Evolutionary conservation across 768 basidiomycete genomes (phyloP).

Genomic region (Phaeolepiota aurea): DNA sequence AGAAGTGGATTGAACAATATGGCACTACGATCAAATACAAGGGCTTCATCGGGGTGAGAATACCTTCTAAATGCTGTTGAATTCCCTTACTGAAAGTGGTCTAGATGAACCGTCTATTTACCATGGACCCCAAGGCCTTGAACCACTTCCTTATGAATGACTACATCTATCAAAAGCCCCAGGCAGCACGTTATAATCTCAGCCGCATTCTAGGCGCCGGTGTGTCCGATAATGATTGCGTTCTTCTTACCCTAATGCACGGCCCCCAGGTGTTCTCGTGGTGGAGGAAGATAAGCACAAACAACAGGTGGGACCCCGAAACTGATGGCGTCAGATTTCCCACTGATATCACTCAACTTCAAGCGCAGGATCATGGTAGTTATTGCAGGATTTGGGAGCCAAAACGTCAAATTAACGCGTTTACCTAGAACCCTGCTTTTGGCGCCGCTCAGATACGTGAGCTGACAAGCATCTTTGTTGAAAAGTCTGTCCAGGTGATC

Average conservation of each 20-base stretch:
- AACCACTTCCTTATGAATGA: conserved; percentile 55
- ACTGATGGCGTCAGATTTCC: background rate
- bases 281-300: conserved; percentile 40
- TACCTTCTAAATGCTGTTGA: too few relatives aligned
- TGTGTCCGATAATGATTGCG: background rate
- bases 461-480: conserved; percentile 46
- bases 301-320: conserved; percentile 24
- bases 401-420: background rate
- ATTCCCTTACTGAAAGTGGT: background rate
- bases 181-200: conserved; percentile 25
- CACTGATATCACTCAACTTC: background rate
- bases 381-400: too few relatives aligned
- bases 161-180: conserved; percentile 49
- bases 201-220: conserved; percentile 35
- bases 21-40: conserved; percentile 38
- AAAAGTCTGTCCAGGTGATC: conserved; percentile 40
- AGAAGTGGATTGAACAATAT: conserved; percentile 41
- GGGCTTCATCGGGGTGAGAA: conserved; percentile 34
- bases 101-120: conserved; percentile 37
- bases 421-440: conserved; percentile 57
- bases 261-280: conserved; percentile 41
- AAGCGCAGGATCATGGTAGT: conserved; percentile 39
- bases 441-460: conserved; percentile 50
- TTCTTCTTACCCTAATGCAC: background rate
- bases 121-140: conserved; percentile 53